Base-by-base conservation (phyloP, 2,329 filamentous ascomycete species). In the Botrytis sinoallii region DNA sequence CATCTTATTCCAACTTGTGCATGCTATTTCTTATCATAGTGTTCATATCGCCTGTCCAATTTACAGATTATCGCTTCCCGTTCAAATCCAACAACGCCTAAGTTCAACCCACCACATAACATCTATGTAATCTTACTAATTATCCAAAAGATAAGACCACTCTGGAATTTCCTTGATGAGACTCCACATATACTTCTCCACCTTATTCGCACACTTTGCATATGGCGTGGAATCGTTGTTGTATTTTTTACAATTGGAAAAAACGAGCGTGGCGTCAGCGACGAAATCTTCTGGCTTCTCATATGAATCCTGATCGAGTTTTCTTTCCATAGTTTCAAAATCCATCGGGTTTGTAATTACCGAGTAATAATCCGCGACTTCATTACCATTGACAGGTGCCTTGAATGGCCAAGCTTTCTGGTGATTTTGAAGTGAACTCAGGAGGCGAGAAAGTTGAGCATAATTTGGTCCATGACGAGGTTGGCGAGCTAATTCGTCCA, bases 331-430 rank as follows among this genome's bases (percentile, higher is more conserved):
- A 32, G 95, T 98, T 66, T 89, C 91, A 66, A 98, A 86, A 81
- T 98, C 96, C 96, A 99, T 99, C 52, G 96, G 96, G 82, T 97
- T 93, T 81, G 95, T 95, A 85, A 99, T 99, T 75, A 98, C 95
- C 74, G 97, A 94, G 85, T 98, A 98, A 84, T 99, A 99, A 82
- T 99, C 96, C n/a, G 94, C 91, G 0, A 99, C 96, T 77, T 98
- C 96, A 79, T 99, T 96, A 77, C 92, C 91, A 82, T 97, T 98
- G 77, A 99, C 96, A 0, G 96, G 95, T 40, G 94, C 89, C 46
- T 96, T 88, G 85, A 99, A 99, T 0, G 96, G 96, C 96, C 96
- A 99, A 0, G 94, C 93, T 12, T 93, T 92, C 78, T 91, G 91
- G 84, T 97, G 94, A 81, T 98, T 98, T 82, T 98, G 95, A 83